A percentile compares a stretch with the other conserved stretches of the same genome.
phyloP scores from a whole-genome alignment of 495 filamentous ascomycete species.

The Penicillium mononematosum region DNA sequence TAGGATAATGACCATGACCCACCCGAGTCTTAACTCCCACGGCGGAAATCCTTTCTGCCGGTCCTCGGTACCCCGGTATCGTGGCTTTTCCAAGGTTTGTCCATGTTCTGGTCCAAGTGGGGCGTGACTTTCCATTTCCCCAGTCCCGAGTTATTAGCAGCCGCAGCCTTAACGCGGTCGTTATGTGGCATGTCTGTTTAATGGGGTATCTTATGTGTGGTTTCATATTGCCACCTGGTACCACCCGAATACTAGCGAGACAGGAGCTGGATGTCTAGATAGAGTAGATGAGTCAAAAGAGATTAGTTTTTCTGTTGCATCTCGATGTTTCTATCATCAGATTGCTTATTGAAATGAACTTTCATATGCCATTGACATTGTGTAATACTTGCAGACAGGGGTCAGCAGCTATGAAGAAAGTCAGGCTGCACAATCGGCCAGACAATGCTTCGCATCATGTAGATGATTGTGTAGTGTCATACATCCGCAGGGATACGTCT shows the following conservation, averaged over 20 bases:
- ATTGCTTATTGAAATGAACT: constrained; percentile 10
- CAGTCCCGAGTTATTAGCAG: constrained; percentile 6
- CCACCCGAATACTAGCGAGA: constrained; percentile 21
- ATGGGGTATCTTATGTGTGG: constrained; percentile 9
- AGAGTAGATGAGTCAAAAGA: constrained; percentile 4
- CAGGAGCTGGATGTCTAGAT: constrained; percentile 4
- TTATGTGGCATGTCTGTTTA: neutral
- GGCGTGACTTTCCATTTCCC: constrained; percentile 6
- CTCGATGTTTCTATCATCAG: neutral
- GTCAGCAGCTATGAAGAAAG: constrained; percentile 17
- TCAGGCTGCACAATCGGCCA: constrained; percentile 17
- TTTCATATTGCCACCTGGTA: constrained; percentile 23
- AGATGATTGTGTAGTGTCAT: constrained; percentile 23
- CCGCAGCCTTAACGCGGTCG: neutral
- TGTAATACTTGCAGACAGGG: constrained; percentile 11
- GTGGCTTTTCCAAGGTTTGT: neutral
- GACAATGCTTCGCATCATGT: constrained; percentile 24
- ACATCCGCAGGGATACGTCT: constrained; percentile 20
- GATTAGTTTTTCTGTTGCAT: neutral
- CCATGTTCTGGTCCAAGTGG: neutral
- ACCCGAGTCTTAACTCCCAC: neutral
- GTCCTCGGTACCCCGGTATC: constrained; percentile 9
- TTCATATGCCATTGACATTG: constrained; percentile 2
- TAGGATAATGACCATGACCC: neutral
- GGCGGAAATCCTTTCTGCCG: constrained; percentile 3